Conservation (phyloP, 1,139 yeast genomes). For the Sugiyamaella castrensis region DNA sequence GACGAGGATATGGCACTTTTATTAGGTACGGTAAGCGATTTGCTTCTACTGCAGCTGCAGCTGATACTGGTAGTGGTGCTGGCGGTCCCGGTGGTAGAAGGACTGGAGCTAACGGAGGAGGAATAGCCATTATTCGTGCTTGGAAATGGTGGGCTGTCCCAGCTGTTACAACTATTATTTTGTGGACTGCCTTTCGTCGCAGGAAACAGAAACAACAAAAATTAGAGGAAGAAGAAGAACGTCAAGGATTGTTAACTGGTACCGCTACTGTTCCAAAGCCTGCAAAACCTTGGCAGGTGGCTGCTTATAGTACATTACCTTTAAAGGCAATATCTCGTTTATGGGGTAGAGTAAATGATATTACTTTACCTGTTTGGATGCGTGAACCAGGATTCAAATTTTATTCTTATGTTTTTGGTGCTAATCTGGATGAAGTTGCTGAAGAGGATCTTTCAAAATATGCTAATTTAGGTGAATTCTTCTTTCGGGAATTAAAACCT, state of each 20-base stretch:
- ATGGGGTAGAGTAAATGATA: slow-evolving; percentile 90
- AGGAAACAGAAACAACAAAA: slow-evolving; percentile 15
- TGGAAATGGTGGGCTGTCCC: slow-evolving; percentile 66
- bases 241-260: slow-evolving; percentile 18
- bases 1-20: slow-evolving; percentile 1
- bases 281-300: slow-evolving; percentile 83
- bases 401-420: slow-evolving; percentile 82
- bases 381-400: slow-evolving; percentile 78
- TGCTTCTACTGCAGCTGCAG: slow-evolving; percentile 11
- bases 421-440: slow-evolving; percentile 81
- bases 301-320: slow-evolving; percentile 87
- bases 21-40: slow-evolving; percentile 11
- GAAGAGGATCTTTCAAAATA: slow-evolving; percentile 75
- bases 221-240: slow-evolving; percentile 18
- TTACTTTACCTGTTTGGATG: slow-evolving; percentile 83
- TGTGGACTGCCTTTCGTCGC: slow-evolving; percentile 63
- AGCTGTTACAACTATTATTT: slow-evolving; percentile 53
- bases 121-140: background rate
- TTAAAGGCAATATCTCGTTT: slow-evolving; percentile 84
- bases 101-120: background rate
- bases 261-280: slow-evolving; percentile 46
- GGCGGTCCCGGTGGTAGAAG: background rate
- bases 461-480: slow-evolving; percentile 83
- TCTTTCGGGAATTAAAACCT: slow-evolving; percentile 76
- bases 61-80: slow-evolving; percentile 1